Evolutionary conservation across 768 basidiomycete genomes (phyloP), one percentile per base, ranked within the genome.

Genomic region (Punctularia strigosozonata): DNA sequence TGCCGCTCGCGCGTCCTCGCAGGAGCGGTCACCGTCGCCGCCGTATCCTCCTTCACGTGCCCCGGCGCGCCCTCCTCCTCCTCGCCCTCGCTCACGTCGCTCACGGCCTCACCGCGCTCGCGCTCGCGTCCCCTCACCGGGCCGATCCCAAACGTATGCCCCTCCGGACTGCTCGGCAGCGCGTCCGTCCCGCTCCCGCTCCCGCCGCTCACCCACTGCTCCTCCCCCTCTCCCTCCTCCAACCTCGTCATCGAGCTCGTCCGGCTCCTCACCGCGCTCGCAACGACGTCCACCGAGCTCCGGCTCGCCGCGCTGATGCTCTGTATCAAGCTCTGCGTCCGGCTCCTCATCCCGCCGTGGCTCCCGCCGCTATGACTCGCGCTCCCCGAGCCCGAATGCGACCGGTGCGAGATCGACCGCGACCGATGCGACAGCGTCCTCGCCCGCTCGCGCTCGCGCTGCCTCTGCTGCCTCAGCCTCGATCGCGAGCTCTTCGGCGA

Each of bases 111-210:
- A 19, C 46, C 45, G 35, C 52, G 59, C 50, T 60, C 54, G 37
- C 60, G 49, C 54, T 67, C 53, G 39, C 66, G 52, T n/a, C n/a
- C n/a, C n/a, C n/a, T n/a, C n/a, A n/a, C n/a, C 54, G 77, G 58
- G 0, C 66, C 66, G 28, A 75, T 68, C 10, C 84, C 84, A 57
- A 86, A 87, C 6, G 83, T 86, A 53, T 83, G 68, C 52, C 82
- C 82, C 50, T 83, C 80, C 0, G 66, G 64, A 34, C 68, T 73
- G 46, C 66, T 69, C 38, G 59, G 56, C 15, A 61, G 50, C 30
- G 66, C 70, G 25, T 68, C 64, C 37, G 64, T 67, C 32, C 62
- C 68, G 43, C 73, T 75, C 19, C 73, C 74, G 22, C 66, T 64
- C 45, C 69, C 52, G 18, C 33, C 20, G 17, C 48, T 50, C 45